These are phyloP conservation scores for Oidiodendron maius DNA, from an alignment of 495 filamentous ascomycete genomes.

Conservation along the genomic window DNA sequence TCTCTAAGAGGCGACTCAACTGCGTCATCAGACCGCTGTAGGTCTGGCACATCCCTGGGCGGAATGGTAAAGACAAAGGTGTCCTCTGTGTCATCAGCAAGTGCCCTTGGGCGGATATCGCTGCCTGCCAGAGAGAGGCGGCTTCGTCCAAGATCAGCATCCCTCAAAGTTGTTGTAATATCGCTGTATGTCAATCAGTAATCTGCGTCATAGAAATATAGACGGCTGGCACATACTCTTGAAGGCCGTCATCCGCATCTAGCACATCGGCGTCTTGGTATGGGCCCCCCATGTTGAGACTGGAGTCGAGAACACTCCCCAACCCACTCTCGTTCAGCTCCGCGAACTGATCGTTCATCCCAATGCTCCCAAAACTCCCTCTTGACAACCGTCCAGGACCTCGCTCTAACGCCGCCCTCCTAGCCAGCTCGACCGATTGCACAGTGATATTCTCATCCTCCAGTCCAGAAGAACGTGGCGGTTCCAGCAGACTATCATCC, in stretches of 20 bases:
- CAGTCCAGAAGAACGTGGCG: constrained; percentile 57
- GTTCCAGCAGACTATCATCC: constrained; percentile 47
- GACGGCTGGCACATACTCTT: constrained; percentile 6
- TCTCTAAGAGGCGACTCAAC: neutral
- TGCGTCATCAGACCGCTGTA: neutral
- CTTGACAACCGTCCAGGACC: constrained; percentile 40
- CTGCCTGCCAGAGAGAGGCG: constrained; percentile 18
- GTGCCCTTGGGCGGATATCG: constrained; percentile 15
- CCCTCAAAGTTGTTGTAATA: constrained; percentile 14
- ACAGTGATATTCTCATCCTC: constrained; percentile 66
- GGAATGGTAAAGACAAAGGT: constrained; percentile 24
- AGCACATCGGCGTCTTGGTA: constrained; percentile 8
- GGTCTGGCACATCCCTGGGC: constrained; percentile 11
- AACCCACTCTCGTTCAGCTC: constrained; percentile 43
- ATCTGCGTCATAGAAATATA: neutral
- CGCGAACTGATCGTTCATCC: constrained; percentile 61
- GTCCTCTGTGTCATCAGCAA: constrained; percentile 23
- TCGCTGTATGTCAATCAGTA: constrained; percentile 6
- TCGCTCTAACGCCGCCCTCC: constrained; percentile 52
- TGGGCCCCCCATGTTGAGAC: constrained; percentile 8
- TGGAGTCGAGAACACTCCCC: constrained; percentile 12
- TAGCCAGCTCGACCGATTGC: constrained; percentile 62
- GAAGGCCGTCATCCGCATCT: constrained; percentile 8
- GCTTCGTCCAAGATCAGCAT: constrained; percentile 8
- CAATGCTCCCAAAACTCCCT: constrained; percentile 48